Conservation (phyloP, 2,329 filamentous ascomycete species). For the Colletotrichum horii region DNA sequence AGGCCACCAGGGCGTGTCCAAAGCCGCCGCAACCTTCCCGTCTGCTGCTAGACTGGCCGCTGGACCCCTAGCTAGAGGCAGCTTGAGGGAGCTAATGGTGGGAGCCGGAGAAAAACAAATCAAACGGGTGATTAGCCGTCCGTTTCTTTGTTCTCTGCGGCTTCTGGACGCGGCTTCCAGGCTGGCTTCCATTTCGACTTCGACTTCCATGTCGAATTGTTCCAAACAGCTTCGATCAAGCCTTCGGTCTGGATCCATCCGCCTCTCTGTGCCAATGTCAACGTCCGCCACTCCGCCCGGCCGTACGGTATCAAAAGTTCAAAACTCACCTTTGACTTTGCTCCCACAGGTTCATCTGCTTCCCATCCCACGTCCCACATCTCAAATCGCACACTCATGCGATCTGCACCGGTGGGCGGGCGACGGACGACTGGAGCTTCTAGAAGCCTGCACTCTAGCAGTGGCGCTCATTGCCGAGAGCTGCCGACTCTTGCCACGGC, state of each 20-base stretch:
- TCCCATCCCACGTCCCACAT: background rate
- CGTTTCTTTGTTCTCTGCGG: slow-evolving; percentile 16
- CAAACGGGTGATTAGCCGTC: background rate
- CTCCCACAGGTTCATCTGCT: slow-evolving; percentile 15
- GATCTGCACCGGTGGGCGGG: background rate
- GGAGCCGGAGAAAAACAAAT: background rate
- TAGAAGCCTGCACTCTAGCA: background rate
- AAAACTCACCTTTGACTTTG: background rate
- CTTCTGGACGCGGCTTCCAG: slow-evolving; percentile 5
- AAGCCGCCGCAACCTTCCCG: background rate
- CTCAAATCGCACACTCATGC: background rate
- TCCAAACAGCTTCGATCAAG: background rate
- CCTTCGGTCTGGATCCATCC: background rate
- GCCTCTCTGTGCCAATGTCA: background rate
- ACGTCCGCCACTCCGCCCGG: background rate
- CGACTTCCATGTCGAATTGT: background rate
- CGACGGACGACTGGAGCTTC: background rate
- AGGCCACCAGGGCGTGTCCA: background rate
- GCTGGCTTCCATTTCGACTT: background rate
- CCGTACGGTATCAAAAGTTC: background rate
- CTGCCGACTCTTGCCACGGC: background rate
- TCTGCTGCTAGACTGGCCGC: background rate
- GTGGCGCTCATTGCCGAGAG: background rate
- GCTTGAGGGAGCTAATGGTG: background rate
- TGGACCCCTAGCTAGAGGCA: background rate